phyloP scores from a whole-genome alignment of 2,329 filamentous ascomycete genomes.

The Aspergillus pseudoviridinutans region DNA sequence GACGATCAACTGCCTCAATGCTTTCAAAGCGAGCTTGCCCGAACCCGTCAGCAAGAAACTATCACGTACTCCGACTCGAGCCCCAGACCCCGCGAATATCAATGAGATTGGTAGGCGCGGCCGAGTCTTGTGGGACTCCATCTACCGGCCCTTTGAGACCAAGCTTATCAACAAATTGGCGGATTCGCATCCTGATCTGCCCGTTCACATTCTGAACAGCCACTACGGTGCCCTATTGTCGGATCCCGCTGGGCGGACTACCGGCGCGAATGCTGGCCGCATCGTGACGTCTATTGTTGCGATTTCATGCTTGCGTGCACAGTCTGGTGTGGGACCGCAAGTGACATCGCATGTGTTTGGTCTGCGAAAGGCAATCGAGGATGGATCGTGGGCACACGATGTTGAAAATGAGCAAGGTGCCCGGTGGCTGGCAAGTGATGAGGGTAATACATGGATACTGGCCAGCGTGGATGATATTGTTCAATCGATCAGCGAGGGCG shows the following conservation, averaged over 20 bases:
- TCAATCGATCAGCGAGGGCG: constrained; percentile 42
- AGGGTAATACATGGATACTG: constrained; percentile 62
- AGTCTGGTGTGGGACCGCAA: constrained; percentile 79
- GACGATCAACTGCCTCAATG: constrained; percentile 75
- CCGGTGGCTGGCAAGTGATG: constrained; percentile 61
- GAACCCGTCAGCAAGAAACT: constrained; percentile 51
- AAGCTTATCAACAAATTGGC: constrained; percentile 70
- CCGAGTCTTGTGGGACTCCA: constrained; percentile 65
- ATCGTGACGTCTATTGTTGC: constrained; percentile 70
- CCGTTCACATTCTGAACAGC: constrained; percentile 70
- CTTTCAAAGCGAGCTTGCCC: constrained; percentile 64
- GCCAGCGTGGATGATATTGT: constrained; percentile 60
- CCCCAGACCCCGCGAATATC: constrained; percentile 52
- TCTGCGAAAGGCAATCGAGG: constrained; percentile 68
- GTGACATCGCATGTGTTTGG: constrained; percentile 79
- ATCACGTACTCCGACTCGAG: constrained; percentile 54
- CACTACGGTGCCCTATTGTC: constrained; percentile 73
- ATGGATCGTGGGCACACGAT: constrained; percentile 55
- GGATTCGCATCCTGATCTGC: constrained; percentile 74
- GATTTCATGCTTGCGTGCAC: constrained; percentile 69
- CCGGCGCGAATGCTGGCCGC: constrained; percentile 58
- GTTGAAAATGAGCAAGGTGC: constrained; percentile 52
- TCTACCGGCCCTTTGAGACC: constrained; percentile 70
- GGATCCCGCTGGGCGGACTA: constrained; percentile 54
- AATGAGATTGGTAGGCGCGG: constrained; percentile 56